phyloP scores from a whole-genome alignment of 768 basidiomycete genomes.

The Leccinum truebloodii region DNA sequence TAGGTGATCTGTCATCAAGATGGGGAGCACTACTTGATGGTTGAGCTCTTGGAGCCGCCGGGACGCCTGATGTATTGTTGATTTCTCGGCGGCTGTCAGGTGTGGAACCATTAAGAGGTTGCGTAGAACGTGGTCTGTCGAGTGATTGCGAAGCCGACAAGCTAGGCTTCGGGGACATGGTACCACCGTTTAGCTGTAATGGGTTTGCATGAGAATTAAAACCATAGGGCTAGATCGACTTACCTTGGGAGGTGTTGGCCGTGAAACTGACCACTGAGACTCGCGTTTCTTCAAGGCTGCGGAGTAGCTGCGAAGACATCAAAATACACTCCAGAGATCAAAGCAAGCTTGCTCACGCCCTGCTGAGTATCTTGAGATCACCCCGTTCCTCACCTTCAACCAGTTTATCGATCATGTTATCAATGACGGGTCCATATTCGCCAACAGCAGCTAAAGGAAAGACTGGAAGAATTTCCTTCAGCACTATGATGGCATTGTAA shows the following conservation, averaged over 20 bases:
- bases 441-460: slow-evolving; percentile 74
- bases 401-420: slow-evolving; percentile 63
- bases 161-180: slow-evolving; percentile 30
- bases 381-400: slow-evolving; percentile 76
- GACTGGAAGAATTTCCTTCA: slow-evolving; percentile 87
- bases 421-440: slow-evolving; percentile 55
- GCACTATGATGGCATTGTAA: slow-evolving; percentile 92
- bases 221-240: background rate
- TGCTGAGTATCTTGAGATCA: slow-evolving; percentile 79
- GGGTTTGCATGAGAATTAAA: background rate
- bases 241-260: slow-evolving; percentile 37
- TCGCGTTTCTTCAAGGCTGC: slow-evolving; percentile 78
- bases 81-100: slow-evolving; percentile 41
- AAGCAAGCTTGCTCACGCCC: slow-evolving; percentile 53
- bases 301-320: slow-evolving; percentile 51
- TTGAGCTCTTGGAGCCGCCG: slow-evolving; percentile 58
- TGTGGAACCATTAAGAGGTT: slow-evolving; percentile 42
- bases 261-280: slow-evolving; percentile 47
- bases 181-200: slow-evolving; percentile 28
- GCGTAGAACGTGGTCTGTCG: slow-evolving; percentile 32
- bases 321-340: slow-evolving; percentile 3
- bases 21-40: slow-evolving; percentile 35
- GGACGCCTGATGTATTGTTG: slow-evolving; percentile 28
- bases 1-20: slow-evolving; percentile 33
- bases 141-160: slow-evolving; percentile 33